Conservation (phyloP, 129 eudicot species). For the Flaveria linearis region DNA sequence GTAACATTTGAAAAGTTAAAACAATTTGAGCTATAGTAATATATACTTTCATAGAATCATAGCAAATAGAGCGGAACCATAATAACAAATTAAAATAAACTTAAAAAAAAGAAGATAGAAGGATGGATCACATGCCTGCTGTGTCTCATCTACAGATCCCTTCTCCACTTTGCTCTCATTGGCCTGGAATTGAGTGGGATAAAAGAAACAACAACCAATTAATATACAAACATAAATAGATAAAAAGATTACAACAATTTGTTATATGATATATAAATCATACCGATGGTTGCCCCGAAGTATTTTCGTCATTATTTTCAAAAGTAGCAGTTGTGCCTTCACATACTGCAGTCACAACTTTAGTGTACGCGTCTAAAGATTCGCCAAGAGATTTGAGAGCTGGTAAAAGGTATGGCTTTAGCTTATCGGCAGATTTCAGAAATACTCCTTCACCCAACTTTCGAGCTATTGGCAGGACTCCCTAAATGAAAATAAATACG, state of each 20-base stretch:
- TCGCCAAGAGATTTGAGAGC: conserved; percentile 50
- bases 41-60: background rate
- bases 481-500: conserved; percentile 40
- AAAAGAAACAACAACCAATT: background rate
- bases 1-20: background rate
- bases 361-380: conserved; percentile 53
- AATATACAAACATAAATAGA: background rate
- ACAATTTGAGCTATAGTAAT: background rate
- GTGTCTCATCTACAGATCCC: conserved; percentile 41
- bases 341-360: conserved; percentile 59
- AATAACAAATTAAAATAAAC: background rate
- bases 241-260: background rate
- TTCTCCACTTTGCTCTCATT: conserved; percentile 39
- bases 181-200: conserved; percentile 30
- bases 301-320: conserved; percentile 46
- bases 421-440: conserved; percentile 53
- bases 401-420: conserved; percentile 61
- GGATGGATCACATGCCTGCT: conserved; percentile 39
- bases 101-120: background rate
- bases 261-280: background rate
- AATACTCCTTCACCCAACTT: conserved; percentile 65
- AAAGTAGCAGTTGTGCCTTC: conserved; percentile 33
- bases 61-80: background rate
- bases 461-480: conserved; percentile 55
- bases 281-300: conserved; percentile 50